These are phyloP conservation scores for Teratosphaeria gauchensis DNA, from an alignment of 2,329 filamentous ascomycete genomes.

Conservation along the genomic window DNA sequence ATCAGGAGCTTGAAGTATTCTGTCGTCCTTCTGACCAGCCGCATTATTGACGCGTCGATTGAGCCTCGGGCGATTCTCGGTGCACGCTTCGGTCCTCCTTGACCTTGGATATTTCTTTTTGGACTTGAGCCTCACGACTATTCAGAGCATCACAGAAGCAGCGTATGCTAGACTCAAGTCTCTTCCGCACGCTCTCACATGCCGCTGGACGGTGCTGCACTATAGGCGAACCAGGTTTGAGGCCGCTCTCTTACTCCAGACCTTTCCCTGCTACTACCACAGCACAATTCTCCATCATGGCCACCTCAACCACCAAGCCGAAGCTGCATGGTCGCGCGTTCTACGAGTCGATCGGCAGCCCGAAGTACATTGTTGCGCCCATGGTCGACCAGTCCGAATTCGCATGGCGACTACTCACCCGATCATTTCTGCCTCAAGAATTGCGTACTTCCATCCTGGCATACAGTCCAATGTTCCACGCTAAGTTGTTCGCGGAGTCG, in stretches of 20 bases:
- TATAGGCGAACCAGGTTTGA: neutral
- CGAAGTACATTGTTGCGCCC: slow-evolving; percentile 81
- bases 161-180: neutral
- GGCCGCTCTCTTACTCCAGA: neutral
- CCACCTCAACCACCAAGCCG: slow-evolving; percentile 2
- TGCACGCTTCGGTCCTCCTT: neutral
- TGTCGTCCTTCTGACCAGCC: no score
- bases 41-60: neutral
- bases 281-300: slow-evolving; percentile 12
- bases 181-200: neutral
- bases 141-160: neutral
- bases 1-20: no score
- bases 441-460: slow-evolving; percentile 57
- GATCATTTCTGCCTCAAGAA: slow-evolving; percentile 70
- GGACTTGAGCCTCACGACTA: neutral
- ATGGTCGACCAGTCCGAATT: slow-evolving; percentile 99
- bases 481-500: slow-evolving; percentile 72
- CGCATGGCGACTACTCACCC: slow-evolving; percentile 93
- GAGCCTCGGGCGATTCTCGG: neutral
- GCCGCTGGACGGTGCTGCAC: neutral
- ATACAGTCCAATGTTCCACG: slow-evolving; percentile 95
- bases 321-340: slow-evolving; percentile 62
- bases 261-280: neutral
- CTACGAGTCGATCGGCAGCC: slow-evolving; percentile 88
- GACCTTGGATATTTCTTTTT: neutral